Conservation (phyloP, 495 filamentous ascomycete genomes). For the Xanthoparmelia taractica region DNA sequence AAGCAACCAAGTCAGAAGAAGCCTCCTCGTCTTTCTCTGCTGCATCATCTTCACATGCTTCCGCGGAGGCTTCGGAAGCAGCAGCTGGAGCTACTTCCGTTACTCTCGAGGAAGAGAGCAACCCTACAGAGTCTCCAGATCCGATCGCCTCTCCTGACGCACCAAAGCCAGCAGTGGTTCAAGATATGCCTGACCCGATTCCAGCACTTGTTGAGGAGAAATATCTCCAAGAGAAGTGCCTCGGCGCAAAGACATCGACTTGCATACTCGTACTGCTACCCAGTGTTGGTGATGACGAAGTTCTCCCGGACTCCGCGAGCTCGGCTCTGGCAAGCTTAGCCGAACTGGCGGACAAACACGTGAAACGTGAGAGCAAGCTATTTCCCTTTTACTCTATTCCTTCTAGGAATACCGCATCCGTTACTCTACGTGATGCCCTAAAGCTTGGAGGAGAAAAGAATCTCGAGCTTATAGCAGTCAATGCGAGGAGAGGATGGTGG, state of each 20-base stretch:
- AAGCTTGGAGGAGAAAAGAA: conserved; percentile 46
- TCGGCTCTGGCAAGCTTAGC: conserved; percentile 59
- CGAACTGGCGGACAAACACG: conserved; percentile 67
- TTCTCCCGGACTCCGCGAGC: conserved; percentile 36
- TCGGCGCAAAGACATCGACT: conserved; percentile 67
- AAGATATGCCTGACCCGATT: conserved; percentile 36
- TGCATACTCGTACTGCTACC: conserved; percentile 80
- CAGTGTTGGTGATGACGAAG: conserved; percentile 39
- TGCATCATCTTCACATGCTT: conserved; percentile 37
- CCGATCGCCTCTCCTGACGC: conserved; percentile 36
- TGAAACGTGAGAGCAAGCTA: conserved; percentile 52
- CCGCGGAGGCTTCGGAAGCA: conserved; percentile 32
- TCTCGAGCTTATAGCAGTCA: conserved; percentile 68
- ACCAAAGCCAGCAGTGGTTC: conserved; percentile 42
- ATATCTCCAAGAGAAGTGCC: conserved; percentile 60
- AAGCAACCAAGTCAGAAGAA: conserved; percentile 17
- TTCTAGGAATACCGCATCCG: conserved; percentile 49
- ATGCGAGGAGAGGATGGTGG: conserved; percentile 81
- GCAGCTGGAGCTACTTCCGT: conserved; percentile 35
- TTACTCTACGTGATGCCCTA: conserved; percentile 52
- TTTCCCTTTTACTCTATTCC: conserved; percentile 80
- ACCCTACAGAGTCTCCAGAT: conserved; percentile 43
- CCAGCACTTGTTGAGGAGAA: conserved; percentile 48
- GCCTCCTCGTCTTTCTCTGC: conserved; percentile 35
- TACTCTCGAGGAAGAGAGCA: conserved; percentile 35